Conservation (phyloP, 2,329 filamentous ascomycete genomes). For the Apiospora sp. region DNA sequence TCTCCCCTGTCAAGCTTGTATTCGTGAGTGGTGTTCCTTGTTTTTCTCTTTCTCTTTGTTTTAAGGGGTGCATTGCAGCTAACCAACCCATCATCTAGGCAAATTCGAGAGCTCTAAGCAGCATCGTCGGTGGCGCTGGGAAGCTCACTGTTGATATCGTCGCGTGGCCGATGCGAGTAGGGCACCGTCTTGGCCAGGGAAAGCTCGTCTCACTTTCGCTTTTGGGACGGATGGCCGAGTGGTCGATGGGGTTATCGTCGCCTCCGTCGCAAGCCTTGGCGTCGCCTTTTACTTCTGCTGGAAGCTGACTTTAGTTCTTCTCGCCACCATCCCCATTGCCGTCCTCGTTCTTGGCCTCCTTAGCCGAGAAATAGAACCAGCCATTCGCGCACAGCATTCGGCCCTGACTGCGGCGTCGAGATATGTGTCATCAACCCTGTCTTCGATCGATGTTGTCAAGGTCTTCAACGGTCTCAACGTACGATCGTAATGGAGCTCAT, state of each 20-base stretch:
- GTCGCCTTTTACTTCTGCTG: conserved; percentile 84
- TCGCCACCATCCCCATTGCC: conserved; percentile 76
- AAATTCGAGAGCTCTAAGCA: conserved; percentile 82
- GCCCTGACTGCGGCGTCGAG: conserved; percentile 77
- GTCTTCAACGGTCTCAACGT: conserved; percentile 76
- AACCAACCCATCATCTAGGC: conserved; percentile 57
- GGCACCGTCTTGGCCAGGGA: no score
- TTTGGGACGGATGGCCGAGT: no score
- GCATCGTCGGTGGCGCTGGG: conserved; percentile 84
- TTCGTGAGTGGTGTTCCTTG: neutral
- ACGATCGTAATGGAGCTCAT: no score
- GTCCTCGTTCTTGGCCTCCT: conserved; percentile 66
- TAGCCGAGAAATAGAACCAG: conserved; percentile 67
- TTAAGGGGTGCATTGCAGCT: conserved; percentile 46
- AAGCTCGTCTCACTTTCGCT: no score
- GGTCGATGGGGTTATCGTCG: conserved; percentile 46
- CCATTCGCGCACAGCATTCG: conserved; percentile 73
- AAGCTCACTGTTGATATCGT: conserved; percentile 65
- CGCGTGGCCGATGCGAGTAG: no score
- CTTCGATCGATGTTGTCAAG: conserved; percentile 85
- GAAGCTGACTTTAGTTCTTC: conserved; percentile 81
- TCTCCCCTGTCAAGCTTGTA: neutral
- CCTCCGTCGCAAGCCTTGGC: conserved; percentile 69
- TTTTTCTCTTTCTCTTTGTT: neutral
- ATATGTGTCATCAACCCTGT: conserved; percentile 72